These are phyloP conservation scores for Marasmius tenuissimus DNA, from an alignment of 1,284 basidiomycete species.

Conservation along the genomic window DNA sequence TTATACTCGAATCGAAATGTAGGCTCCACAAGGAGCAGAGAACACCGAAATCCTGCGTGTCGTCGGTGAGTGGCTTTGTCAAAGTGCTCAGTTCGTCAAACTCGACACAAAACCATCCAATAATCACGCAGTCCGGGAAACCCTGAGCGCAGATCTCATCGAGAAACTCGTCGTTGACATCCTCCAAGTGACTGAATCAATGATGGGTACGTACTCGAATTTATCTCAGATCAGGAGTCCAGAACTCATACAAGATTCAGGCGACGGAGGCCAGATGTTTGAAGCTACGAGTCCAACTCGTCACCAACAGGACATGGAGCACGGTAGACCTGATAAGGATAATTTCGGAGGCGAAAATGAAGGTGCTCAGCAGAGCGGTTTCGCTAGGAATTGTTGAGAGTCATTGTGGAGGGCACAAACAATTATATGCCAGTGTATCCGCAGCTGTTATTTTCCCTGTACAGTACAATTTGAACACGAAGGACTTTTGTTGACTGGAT, in stretches of 20 bases:
- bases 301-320: constrained; percentile 34
- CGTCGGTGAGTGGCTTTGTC: constrained; percentile 37
- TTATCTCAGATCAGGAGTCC: background rate
- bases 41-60: constrained; percentile 62
- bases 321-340: constrained; percentile 32
- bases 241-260: background rate
- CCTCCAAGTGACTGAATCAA: constrained; percentile 38
- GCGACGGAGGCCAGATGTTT: constrained; percentile 8
- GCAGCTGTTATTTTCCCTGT: background rate
- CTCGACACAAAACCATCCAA: constrained; percentile 8
- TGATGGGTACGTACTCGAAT: constrained; percentile 30
- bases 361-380: constrained; percentile 28
- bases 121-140: constrained; percentile 50
- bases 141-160: constrained; percentile 45
- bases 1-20: background rate
- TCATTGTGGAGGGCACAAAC: background rate
- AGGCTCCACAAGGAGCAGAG: constrained; percentile 50
- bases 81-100: background rate
- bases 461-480: too few relatives aligned
- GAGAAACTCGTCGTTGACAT: constrained; percentile 44
- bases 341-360: constrained; percentile 32
- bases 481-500: too few relatives aligned
- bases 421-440: background rate
- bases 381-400: constrained; percentile 34
- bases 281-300: constrained; percentile 2